A percentile compares a stretch with the other conserved stretches of the same genome.
Conservation (phyloP, 1,139 yeast species). For the Sugiyamaella neomexicana region DNA sequence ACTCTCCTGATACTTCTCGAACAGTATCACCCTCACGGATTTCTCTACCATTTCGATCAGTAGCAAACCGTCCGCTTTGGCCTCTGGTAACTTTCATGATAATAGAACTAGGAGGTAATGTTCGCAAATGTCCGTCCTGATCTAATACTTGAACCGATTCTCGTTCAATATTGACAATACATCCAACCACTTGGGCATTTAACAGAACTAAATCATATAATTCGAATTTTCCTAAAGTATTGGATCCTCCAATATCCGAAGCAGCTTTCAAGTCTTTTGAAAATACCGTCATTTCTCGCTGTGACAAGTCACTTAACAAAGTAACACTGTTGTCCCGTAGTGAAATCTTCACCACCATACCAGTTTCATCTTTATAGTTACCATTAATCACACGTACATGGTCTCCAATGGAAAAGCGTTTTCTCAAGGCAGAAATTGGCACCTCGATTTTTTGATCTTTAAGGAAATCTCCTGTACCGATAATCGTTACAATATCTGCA, state of each 20-base stretch:
- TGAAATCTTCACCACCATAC: slow-evolving; percentile 80
- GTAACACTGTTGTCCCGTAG: slow-evolving; percentile 73
- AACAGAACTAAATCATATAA: slow-evolving; percentile 88
- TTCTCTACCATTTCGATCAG: slow-evolving; percentile 83
- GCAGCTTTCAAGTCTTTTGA: slow-evolving; percentile 72
- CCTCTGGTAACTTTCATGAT: slow-evolving; percentile 67
- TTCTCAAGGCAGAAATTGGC: slow-evolving; percentile 78
- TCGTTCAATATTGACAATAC: slow-evolving; percentile 85
- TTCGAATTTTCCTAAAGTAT: slow-evolving; percentile 71
- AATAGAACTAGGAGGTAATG: slow-evolving; percentile 76
- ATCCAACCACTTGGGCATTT: slow-evolving; percentile 84
- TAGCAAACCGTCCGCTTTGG: slow-evolving; percentile 57
- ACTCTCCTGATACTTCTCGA: slow-evolving; percentile 74
- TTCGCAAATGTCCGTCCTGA: slow-evolving; percentile 74
- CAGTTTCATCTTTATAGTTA: slow-evolving; percentile 89
- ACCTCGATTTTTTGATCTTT: slow-evolving; percentile 58
- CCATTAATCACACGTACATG: slow-evolving; percentile 94
- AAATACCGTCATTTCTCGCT: slow-evolving; percentile 85
- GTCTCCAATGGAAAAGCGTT: slow-evolving; percentile 87
- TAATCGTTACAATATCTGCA: slow-evolving; percentile 62
- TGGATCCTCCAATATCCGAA: slow-evolving; percentile 52
- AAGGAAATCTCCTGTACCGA: slow-evolving; percentile 53
- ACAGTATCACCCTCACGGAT: slow-evolving; percentile 90
- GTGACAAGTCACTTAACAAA: slow-evolving; percentile 83
- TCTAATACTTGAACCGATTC: slow-evolving; percentile 80